Conservation (phyloP, 2,329 filamentous ascomycete genomes). For the Phaeosphaeriaceae sp. region DNA sequence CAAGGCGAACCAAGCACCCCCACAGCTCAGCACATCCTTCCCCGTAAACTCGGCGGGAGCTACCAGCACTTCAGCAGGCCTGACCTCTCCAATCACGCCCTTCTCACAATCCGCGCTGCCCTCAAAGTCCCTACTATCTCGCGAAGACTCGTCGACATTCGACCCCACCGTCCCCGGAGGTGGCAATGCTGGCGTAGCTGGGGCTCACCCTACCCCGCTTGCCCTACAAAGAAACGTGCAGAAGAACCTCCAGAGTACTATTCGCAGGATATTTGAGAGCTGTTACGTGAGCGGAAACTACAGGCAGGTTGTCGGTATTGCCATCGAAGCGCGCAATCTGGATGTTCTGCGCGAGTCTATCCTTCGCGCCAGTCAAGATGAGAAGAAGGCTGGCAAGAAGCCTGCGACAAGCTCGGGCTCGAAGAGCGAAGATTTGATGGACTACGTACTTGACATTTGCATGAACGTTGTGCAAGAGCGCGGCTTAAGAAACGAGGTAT, state of each 20-base stretch:
- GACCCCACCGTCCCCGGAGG: constrained; percentile 64
- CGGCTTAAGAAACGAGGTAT: constrained; percentile 74
- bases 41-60: constrained; percentile 70
- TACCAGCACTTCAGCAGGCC: constrained; percentile 67
- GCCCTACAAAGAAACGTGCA: constrained; percentile 77
- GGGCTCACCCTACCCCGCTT: constrained; percentile 65
- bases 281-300: constrained; percentile 88
- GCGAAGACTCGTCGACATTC: constrained; percentile 71
- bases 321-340: constrained; percentile 91
- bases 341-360: constrained; percentile 88
- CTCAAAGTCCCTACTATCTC: constrained; percentile 92
- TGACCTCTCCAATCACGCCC: constrained; percentile 89
- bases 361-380: constrained; percentile 84
- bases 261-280: constrained; percentile 88
- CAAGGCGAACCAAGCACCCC: constrained; percentile 60
- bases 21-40: constrained; percentile 83
- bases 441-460: constrained; percentile 93
- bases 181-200: constrained; percentile 61
- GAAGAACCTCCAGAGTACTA: constrained; percentile 79
- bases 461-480: constrained; percentile 98
- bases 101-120: constrained; percentile 94
- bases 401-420: constrained; percentile 60
- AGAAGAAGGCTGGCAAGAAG: constrained; percentile 70
- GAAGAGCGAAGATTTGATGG: constrained; percentile 90
- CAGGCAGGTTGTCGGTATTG: constrained; percentile 94